phyloP scores from a whole-genome alignment of 768 basidiomycete genomes.

The Daedaleopsis nitida region DNA sequence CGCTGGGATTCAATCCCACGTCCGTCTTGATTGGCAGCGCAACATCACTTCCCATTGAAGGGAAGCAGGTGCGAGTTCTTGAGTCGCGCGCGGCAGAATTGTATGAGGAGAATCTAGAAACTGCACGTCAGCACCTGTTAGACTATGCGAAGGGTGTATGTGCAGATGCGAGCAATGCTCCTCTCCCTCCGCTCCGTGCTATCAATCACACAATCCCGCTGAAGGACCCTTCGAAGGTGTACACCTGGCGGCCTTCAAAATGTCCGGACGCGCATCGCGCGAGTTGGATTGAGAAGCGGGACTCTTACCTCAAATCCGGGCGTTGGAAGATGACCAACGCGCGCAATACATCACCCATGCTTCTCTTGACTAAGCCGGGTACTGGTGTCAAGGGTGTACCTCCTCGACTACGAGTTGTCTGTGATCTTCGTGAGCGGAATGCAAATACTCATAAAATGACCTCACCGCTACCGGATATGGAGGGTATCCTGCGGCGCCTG shows the following conservation, averaged over 20 bases:
- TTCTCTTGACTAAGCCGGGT: slow-evolving; percentile 33
- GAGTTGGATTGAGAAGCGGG: slow-evolving; percentile 32
- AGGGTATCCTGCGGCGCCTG: slow-evolving; percentile 29
- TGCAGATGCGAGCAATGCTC: slow-evolving; percentile 18
- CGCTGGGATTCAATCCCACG: slow-evolving; percentile 25
- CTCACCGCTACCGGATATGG: slow-evolving; percentile 30
- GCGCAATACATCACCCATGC: slow-evolving; percentile 34
- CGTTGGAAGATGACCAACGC: slow-evolving; percentile 34
- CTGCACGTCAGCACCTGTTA: slow-evolving; percentile 15
- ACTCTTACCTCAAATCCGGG: slow-evolving; percentile 33
- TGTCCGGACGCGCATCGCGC: slow-evolving; percentile 38
- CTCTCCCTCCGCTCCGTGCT: slow-evolving; percentile 27
- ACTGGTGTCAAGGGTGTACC: slow-evolving; percentile 11
- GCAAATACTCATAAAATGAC: slow-evolving; percentile 32
- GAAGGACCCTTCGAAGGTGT: slow-evolving; percentile 32
- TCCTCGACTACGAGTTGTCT: slow-evolving; percentile 14
- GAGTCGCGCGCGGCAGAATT: slow-evolving; percentile 23
- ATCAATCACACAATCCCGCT: slow-evolving; percentile 40
- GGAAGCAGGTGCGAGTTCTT: slow-evolving; percentile 9
- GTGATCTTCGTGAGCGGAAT: slow-evolving; percentile 32
- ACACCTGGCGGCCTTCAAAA: slow-evolving; percentile 34
- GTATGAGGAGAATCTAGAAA: slow-evolving; percentile 18
- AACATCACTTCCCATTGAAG: slow-evolving; percentile 11
- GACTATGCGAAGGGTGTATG: slow-evolving; percentile 20
- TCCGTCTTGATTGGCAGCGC: slow-evolving; percentile 22